phyloP scores from a whole-genome alignment of 805 yeast genomes.

The Danielia oregonensis region DNA sequence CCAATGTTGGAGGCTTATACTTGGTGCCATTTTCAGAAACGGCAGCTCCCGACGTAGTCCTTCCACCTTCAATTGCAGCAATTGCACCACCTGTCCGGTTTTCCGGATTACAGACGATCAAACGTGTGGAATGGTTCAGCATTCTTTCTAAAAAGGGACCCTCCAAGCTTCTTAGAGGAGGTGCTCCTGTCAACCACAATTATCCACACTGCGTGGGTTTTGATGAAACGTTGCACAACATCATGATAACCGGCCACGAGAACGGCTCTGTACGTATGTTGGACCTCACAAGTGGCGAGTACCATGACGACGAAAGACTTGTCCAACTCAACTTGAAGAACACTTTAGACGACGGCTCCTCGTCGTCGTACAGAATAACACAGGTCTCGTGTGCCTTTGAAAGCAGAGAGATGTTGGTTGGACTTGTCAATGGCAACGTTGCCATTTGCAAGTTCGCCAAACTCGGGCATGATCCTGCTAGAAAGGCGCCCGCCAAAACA shows the following conservation, averaged over 20 bases:
- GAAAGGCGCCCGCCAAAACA: constrained; percentile 19
- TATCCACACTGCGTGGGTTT: constrained; percentile 29
- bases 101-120: constrained; percentile 48
- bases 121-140: constrained; percentile 74
- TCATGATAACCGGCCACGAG: constrained; percentile 80
- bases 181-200: constrained; percentile 54
- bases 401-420: constrained; percentile 70
- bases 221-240: constrained; percentile 40
- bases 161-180: constrained; percentile 66
- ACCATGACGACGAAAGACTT: constrained; percentile 26
- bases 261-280: constrained; percentile 80
- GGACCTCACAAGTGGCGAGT: constrained; percentile 78
- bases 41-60: constrained; percentile 14
- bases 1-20: constrained; percentile 64
- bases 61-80: constrained; percentile 82
- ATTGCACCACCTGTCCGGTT: constrained; percentile 67
- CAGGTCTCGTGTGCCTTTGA: constrained; percentile 73
- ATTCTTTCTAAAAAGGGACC: constrained; percentile 44
- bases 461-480: constrained; percentile 2
- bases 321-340: constrained; percentile 33
- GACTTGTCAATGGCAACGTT: constrained; percentile 68
- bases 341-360: constrained; percentile 27
- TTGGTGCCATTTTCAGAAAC: constrained; percentile 7
- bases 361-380: constrained; percentile 43
- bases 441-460: constrained; percentile 68